A percentile compares a stretch with the other conserved stretches of the same genome.
These are phyloP conservation scores for Neoconidiobolus thromboides DNA, from an alignment of 371 early-diverging fungal species.

Conservation along the genomic window DNA sequence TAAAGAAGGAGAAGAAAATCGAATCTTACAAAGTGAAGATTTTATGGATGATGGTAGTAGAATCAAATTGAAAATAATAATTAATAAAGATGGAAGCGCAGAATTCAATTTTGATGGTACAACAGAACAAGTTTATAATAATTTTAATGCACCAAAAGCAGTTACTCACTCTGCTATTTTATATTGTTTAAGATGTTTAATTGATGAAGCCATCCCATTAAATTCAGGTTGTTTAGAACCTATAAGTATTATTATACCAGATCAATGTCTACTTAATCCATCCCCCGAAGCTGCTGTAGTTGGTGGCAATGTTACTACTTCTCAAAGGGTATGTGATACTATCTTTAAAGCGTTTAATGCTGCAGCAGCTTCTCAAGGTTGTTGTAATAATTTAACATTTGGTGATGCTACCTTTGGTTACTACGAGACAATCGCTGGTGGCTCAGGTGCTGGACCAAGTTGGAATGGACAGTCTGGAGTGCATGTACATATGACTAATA, in stretches of 20 bases:
- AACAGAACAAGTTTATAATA: constrained; percentile 63
- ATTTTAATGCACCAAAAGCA: constrained; percentile 22
- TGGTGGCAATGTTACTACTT: constrained; percentile 91
- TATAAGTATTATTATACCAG: constrained; percentile 58
- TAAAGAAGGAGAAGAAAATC: constrained; percentile 12
- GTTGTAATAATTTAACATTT: constrained; percentile 91
- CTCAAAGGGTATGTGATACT: constrained; percentile 84
- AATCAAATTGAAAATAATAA: constrained; percentile 53
- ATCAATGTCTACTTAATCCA: constrained; percentile 51
- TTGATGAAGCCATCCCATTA: constrained; percentile 74
- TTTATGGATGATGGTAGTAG: constrained; percentile 88
- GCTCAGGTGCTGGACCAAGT: constrained; percentile 69
- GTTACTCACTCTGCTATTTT: constrained; percentile 79
- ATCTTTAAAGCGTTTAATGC: constrained; percentile 76
- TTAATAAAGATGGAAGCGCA: constrained; percentile 54
- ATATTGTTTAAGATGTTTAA: constrained; percentile 81
- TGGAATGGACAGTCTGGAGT: constrained; percentile 54
- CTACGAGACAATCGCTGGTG: constrained; percentile 86
- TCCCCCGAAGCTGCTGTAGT: constrained; percentile 79
- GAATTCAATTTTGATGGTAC: constrained; percentile 88
- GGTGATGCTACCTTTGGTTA: constrained; percentile 84
- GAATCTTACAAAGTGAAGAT: constrained; percentile 42
- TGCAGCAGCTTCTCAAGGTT: constrained; percentile 86
- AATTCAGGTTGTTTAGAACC: constrained; percentile 89
- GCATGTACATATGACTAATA: constrained; percentile 80